These are phyloP conservation scores for Venturia pyrina DNA, from an alignment of 2,329 filamentous ascomycete genomes.

Conservation along the genomic window DNA sequence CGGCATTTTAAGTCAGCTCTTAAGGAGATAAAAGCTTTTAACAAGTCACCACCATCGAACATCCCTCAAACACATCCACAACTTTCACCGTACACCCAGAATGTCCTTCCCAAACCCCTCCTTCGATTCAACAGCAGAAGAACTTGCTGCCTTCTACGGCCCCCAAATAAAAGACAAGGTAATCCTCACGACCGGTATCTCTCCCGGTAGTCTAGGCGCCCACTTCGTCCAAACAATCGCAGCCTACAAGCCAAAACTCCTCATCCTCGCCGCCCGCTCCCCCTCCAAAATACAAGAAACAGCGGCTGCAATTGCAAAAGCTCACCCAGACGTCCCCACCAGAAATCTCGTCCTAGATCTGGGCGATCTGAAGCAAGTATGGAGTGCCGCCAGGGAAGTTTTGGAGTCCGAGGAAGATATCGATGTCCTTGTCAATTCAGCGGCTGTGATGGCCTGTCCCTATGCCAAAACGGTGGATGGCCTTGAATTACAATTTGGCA, in stretches of 20 bases:
- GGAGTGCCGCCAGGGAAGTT: conserved; percentile 16
- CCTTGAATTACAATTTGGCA: conserved; percentile 26
- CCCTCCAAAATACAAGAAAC: conserved; percentile 24
- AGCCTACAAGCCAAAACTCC: conserved; percentile 16
- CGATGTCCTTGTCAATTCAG: conserved; percentile 23
- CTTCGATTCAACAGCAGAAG: not conserved
- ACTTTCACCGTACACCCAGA: not conserved
- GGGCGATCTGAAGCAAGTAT: conserved; percentile 18
- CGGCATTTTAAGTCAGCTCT: too few relatives aligned
- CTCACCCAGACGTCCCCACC: conserved; percentile 15
- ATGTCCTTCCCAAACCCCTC: not conserved
- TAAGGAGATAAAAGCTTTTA: not conserved
- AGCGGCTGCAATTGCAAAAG: conserved; percentile 17
- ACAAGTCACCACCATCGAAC: not conserved
- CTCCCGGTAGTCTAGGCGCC: conserved; percentile 28
- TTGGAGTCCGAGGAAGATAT: conserved; percentile 16
- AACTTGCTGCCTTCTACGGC: not conserved
- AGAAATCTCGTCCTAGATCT: conserved; percentile 16
- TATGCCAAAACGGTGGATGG: conserved; percentile 19
- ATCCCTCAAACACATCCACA: not conserved
- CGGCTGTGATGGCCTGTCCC: conserved; percentile 19
- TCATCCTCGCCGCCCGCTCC: conserved; percentile 22
- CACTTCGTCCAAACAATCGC: conserved; percentile 27
- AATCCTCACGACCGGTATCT: conserved; percentile 27
- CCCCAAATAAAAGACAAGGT: conserved; percentile 3